A percentile compares a stretch with the other conserved stretches of the same genome.
These are phyloP conservation scores for Cordyceps pruinosa DNA, from an alignment of 2,329 filamentous ascomycete genomes.

Conservation along the genomic window DNA sequence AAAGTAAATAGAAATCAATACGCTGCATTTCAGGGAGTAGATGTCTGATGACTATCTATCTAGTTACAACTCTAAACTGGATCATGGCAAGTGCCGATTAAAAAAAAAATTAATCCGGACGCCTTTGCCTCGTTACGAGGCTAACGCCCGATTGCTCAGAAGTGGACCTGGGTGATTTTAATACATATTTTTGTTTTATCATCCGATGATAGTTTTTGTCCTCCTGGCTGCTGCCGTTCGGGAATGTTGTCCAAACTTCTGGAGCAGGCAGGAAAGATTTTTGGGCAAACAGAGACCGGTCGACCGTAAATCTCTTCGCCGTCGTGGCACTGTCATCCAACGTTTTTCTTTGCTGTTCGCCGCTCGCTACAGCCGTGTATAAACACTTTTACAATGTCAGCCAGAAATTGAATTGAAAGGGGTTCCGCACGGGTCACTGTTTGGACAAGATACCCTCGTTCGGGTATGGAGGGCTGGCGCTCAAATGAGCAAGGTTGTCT, in stretches of 20 bases:
- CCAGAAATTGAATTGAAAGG: slow-evolving; percentile 7
- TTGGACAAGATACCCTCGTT: neutral
- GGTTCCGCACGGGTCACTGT: neutral
- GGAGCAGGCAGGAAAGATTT: neutral
- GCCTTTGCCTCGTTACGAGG: neutral
- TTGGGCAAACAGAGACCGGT: neutral
- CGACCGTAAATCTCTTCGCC: neutral
- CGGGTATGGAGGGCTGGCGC: neutral
- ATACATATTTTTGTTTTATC: slow-evolving; percentile 9
- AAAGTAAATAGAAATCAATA: neutral
- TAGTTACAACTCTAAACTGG: slow-evolving; percentile 7
- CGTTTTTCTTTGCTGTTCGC: neutral
- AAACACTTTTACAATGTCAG: slow-evolving; percentile 10
- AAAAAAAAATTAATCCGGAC: neutral
- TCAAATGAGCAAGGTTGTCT: neutral
- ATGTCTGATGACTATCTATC: slow-evolving; percentile 9
- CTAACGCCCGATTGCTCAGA: neutral
- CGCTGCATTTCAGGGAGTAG: slow-evolving; percentile 7
- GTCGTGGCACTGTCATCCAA: neutral
- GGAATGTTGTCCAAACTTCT: slow-evolving; percentile 3
- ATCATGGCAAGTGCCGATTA: neutral
- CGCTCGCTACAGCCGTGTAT: slow-evolving; percentile 5
- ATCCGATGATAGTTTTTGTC: neutral
- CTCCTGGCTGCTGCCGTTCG: neutral
- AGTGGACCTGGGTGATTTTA: neutral